Evolutionary conservation across 2,329 filamentous ascomycete genomes (phyloP), one percentile per base, ranked within the genome.

Genomic region (Trichoderma koningii): DNA sequence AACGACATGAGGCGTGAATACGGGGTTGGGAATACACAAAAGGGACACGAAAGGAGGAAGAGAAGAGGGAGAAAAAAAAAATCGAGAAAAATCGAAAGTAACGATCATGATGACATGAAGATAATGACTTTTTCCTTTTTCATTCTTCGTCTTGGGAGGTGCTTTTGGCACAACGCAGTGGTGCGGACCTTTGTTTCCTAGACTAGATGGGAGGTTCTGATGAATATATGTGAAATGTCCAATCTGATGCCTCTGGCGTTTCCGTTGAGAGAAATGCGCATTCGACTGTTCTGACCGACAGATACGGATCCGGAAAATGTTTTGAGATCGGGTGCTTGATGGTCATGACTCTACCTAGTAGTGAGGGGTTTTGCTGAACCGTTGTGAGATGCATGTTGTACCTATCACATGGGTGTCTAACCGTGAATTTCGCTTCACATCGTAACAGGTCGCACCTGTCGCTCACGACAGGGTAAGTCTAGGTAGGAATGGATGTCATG

Each of bases 71-170:
- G 12, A 38, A 56, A 57, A 30, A 59, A 52, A 53, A 52, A 59
- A 10, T 3, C 19, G 34, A 47, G 5, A 55, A 55, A 42, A 34
- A n/a, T 38, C 19, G 30, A 47, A 59, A 66, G 38, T 57, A 56
- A 66, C 48, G 64, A 56, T 66, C 52, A 66, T 30, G 64, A 66
- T 63, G 30, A 53, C n/a, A 62, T 53, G 57, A 63, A 47, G 41
- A 63, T 55, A 41, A 64, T 45, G 52, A 63, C 34, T 47, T 44
- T 63, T 23, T 42, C 10, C 15, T 50, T 38, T 56, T 38, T 5
- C 14, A 10, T 17, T 38, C 10, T 21, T 30, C 42, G 3, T 41
- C 26, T 34, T 30, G 10, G 26, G n/a, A 21, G 48, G 12, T 30
- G 21, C 5, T 30, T 30, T 14, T 42, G 17, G 17, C 4, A 23